Evolutionary conservation across 2,329 filamentous ascomycete species (phyloP), one percentile per base, ranked within the genome.

Genomic region (Phialemonium atrogriseum): DNA sequence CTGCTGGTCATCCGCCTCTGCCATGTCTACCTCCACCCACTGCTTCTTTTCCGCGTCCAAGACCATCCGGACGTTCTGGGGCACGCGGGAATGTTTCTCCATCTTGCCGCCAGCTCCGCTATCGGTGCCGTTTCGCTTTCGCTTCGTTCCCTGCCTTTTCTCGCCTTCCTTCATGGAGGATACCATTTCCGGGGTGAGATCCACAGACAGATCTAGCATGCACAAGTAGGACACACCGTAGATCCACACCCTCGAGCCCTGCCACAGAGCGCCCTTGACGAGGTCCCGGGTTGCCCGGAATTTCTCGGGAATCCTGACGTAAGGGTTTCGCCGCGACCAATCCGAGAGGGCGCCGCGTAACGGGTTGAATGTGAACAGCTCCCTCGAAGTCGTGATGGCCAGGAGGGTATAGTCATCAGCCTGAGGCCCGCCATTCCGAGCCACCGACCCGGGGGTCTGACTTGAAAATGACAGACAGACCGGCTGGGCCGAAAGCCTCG

Each of bases 191-290:
- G 55, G 51, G 1, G 60, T 52, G 29, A 91, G 69, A 52, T 94
- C 81, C 47, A 73, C 71, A 13, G 73, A 73, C 18, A 94, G 62
- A 53, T 96, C 87, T 38, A 98, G 75, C 88, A 96, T 96, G 61
- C 84, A 87, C 15, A 98, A 58, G 70, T 87, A 96, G 1, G 74
- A 79, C 24, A 77, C 73, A 6, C 89, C 88, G 49, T 94, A 95
- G 13, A 96, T 60, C 86, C 89, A 96, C 7, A 89, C 59, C 10
- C 89, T 73, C 17, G 66, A 64, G 1, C 80, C 66, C 50, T 93
- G 83, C 88, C 89, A 96, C 23, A 94, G 56, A 16, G 79, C 77
- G 4, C 87, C 88, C 64, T 89, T 89, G 33, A 82, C 82, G 24
- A 84, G 69, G 52, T 94, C 87, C 37, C 80, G 75, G 15, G 87